Conservation (phyloP, 2,329 filamentous ascomycete genomes). For the Colletotrichum somersetense region DNA sequence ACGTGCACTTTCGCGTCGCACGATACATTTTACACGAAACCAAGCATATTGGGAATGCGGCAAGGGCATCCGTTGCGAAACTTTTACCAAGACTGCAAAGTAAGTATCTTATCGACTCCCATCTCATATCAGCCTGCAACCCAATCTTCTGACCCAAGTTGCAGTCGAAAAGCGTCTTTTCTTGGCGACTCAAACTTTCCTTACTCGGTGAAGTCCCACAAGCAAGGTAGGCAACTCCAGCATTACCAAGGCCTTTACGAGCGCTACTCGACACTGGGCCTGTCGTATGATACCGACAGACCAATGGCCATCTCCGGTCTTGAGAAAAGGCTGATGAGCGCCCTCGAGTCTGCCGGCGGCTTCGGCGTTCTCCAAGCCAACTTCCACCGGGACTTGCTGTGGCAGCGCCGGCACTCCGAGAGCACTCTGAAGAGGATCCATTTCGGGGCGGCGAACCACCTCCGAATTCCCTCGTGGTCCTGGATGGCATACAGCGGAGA, state of each 20-base stretch:
- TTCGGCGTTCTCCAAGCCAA: slow-evolving; percentile 5
- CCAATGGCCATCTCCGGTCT: slow-evolving; percentile 7
- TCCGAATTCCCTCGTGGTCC: slow-evolving; percentile 48
- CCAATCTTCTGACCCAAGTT: background rate
- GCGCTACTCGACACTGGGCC: background rate
- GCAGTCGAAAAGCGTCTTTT: slow-evolving; percentile 1
- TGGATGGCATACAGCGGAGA: slow-evolving; percentile 52
- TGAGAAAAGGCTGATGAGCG: background rate
- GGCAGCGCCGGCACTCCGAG: background rate
- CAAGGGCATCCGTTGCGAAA: slow-evolving; percentile 51
- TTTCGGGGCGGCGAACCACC: background rate
- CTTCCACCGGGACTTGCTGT: slow-evolving; percentile 3
- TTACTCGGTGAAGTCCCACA: background rate
- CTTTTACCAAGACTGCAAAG: slow-evolving; percentile 50
- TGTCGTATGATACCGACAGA: background rate
- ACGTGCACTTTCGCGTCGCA: slow-evolving; percentile 2
- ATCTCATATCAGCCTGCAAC: background rate
- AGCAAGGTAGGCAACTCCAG: slow-evolving; percentile 7
- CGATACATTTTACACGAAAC: background rate
- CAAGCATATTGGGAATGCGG: slow-evolving; percentile 22
- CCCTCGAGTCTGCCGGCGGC: background rate
- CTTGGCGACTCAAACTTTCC: slow-evolving; percentile 12
- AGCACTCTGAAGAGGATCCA: background rate
- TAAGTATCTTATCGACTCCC: slow-evolving; percentile 39
- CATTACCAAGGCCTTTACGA: slow-evolving; percentile 8